Conservation (phyloP, 202 grass and related monocot species). For the Musa balbisiana region DNA sequence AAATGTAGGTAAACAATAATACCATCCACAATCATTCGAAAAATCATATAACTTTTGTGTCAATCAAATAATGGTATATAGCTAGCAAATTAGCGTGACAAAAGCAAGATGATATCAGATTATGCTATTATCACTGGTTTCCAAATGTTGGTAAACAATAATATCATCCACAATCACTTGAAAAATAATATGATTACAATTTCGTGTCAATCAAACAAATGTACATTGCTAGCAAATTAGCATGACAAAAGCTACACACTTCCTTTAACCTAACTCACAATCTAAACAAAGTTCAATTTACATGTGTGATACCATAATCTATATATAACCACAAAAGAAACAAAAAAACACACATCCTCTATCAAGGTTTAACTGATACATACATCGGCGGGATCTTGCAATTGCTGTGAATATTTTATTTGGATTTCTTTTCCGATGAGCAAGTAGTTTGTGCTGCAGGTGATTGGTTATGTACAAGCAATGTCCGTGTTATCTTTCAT, state of each 20-base stretch:
- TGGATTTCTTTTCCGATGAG: neutral
- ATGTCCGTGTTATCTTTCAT: neutral
- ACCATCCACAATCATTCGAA: too few relatives aligned
- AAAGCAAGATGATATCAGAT: too few relatives aligned
- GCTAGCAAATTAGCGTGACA: too few relatives aligned
- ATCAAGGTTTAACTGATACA: neutral
- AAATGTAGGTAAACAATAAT: too few relatives aligned
- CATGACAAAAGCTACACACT: neutral
- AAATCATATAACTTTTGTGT: too few relatives aligned
- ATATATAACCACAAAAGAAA: neutral
- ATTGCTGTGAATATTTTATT: neutral
- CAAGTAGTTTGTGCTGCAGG: neutral
- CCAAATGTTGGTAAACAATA: too few relatives aligned
- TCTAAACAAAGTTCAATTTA: neutral
- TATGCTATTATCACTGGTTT: too few relatives aligned
- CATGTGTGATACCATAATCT: neutral
- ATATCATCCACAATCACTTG: too few relatives aligned
- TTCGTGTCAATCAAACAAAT: constrained; percentile 1
- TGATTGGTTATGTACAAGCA: neutral
- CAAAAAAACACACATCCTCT: neutral
- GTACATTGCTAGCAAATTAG: neutral
- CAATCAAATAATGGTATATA: too few relatives aligned
- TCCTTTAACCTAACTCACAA: neutral
- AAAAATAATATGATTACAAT: neutral
- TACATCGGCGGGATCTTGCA: neutral